Conservation (phyloP, 2,329 filamentous ascomycete species). For the Pseudogymnoascus sp. region DNA sequence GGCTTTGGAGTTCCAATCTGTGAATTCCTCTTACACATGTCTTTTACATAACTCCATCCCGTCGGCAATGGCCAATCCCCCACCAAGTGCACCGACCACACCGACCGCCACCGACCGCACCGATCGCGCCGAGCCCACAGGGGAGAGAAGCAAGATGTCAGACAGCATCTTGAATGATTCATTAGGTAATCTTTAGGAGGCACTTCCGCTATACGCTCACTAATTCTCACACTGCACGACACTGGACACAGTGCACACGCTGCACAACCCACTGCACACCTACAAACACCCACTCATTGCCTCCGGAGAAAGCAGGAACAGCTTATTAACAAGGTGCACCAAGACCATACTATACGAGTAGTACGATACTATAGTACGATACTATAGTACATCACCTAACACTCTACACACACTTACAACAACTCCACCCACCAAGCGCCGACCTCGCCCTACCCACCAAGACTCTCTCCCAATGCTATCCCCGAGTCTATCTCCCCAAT, state of each 20-base stretch:
- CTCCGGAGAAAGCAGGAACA: slow-evolving; percentile 6
- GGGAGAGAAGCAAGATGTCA: not conserved
- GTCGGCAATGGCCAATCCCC: not conserved
- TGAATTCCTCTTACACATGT: not conserved
- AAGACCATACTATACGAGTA: not conserved
- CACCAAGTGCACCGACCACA: not conserved
- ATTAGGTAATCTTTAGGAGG: slow-evolving; percentile 6
- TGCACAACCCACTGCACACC: too few relatives aligned
- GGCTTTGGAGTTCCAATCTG: not conserved
- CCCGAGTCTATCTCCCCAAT: too few relatives aligned
- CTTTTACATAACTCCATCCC: not conserved
- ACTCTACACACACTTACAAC: not conserved
- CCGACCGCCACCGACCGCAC: not conserved
- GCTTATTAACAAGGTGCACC: too few relatives aligned
- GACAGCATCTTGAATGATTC: not conserved
- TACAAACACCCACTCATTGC: not conserved
- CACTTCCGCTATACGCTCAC: not conserved
- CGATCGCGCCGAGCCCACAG: not conserved
- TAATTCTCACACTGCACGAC: not conserved
- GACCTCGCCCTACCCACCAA: not conserved
- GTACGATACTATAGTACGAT: too few relatives aligned
- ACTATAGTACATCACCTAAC: too few relatives aligned
- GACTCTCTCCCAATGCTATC: not conserved
- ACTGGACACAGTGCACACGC: too few relatives aligned
- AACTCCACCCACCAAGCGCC: not conserved